Base-by-base conservation (phyloP, 1,139 yeast species). In the Nakaseomyces nivariensis region DNA sequence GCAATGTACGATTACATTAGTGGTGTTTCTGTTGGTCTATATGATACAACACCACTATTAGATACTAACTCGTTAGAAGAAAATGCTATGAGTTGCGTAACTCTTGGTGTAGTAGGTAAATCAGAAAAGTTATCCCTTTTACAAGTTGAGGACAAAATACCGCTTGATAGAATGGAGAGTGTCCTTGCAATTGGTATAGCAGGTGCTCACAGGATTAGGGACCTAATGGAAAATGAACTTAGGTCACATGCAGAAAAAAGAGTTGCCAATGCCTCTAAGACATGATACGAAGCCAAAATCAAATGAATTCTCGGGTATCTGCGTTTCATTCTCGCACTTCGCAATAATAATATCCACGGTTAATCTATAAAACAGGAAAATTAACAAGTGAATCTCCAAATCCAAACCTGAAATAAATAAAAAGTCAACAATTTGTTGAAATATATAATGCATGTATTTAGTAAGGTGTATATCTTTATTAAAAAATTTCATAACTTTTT, bases 1-100 rank as follows among this genome's bases (percentile, higher is more conserved):
- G 86, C 97, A 17, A 84, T 92, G 87, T 85, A 85, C 62, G 97
- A 92, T 64, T 90, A 87, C 63, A 85, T 92, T 11, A 78, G 89
- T 48, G 82, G 95, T 3, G 76, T 88, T 36, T 76, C 84, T 36
- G 86, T 90, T 6, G 97, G 97, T 0, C 69, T 87, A 38, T 83
- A 81, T 61, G 92, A 85, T 58, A 79, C 78, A 52, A 76, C 80
- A 11, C 89, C 96, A 11, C 70, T 92, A 53, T 71, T 92, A 51
- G 98, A 92, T 65, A 77, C 92, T 51, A 88, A 86, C 64, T 74
- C 82, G 9, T 67, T 86, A 54, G 98, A 94, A 66, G 97, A 89
- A 63, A 74, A 72, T 49, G 97, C 89, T 55, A 77, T 90, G 72
- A 80, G 96, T 53, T 77, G 78, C 57, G 73, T 89, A 46, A 87